These are phyloP conservation scores for Adansonia digitata DNA, from an alignment of 345 rosid species.

Conservation along the genomic window DNA sequence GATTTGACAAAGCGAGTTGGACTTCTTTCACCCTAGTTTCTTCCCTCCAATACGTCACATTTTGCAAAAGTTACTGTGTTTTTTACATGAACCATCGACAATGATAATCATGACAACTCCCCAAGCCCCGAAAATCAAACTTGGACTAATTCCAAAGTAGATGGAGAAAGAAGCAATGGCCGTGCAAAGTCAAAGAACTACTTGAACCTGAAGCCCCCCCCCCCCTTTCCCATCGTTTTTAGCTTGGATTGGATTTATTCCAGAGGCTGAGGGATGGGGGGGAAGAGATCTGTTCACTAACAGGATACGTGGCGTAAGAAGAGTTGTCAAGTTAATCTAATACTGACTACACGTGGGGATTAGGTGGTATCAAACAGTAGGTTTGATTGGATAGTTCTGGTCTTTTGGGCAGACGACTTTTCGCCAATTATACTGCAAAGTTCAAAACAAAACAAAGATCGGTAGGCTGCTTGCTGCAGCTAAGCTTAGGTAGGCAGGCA, in stretches of 20 bases:
- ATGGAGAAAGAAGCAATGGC: neutral
- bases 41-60: neutral
- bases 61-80: neutral
- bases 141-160: neutral
- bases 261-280: neutral
- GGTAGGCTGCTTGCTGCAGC: conserved; percentile 5
- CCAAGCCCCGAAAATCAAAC: neutral
- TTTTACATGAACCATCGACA: neutral
- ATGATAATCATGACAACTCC: neutral
- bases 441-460: neutral
- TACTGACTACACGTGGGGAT: neutral
- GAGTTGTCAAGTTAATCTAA: neutral
- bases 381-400: conserved; percentile 10
- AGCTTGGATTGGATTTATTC: neutral
- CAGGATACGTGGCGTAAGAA: neutral
- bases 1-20: conserved; percentile 14
- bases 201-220: neutral
- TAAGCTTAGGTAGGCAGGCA: neutral
- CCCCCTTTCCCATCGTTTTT: neutral
- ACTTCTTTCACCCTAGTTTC: too few relatives aligned
- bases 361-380: neutral
- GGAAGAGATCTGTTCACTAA: neutral
- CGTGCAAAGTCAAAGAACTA: neutral
- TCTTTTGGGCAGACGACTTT: neutral
- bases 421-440: neutral